Base-by-base conservation (phyloP, 1,284 basidiomycete species). In the Ceratobasidium sp. region DNA sequence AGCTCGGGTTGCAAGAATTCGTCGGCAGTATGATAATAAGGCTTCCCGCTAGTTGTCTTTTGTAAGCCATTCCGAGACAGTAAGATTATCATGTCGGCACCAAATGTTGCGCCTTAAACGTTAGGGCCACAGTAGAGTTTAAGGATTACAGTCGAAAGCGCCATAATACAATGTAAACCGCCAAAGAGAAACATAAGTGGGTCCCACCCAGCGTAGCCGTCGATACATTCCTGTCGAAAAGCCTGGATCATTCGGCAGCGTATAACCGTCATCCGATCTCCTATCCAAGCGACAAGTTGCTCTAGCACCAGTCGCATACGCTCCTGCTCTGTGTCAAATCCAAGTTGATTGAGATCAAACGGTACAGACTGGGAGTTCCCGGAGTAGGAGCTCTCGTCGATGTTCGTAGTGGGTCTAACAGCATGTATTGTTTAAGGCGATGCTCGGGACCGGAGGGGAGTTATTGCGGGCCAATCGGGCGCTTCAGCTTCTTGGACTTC, bases 381-480 rank as follows among this genome's bases (percentile, higher is more conserved):
- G 18, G 63, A 66, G 63, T 66, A 66, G 39, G 39, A 12, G 5
- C 9, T 7, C 42, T 66, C 63, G 44, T 66, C 40, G 23, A 66
- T 44, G 39, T 66, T 66, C 9, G 63, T 66, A 26, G 64, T 67
- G 5, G 64, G 64, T n/a, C n/a, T n/a, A n/a, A n/a, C 44, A 69
- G 67, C 49, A 69, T 53, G 55, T 13, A 69, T n/a, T 69, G 49
- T 18, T 40, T 28, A 2, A 69, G 51, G 1, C 67, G 23, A 33
- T 51, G 51, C 23, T 69, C 49, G 5, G 49, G 49, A 9, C 67
- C 67, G 40, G 44, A 44, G 12, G 26, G 23, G 3, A 51, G 49
- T 40, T 69, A 49, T 5, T 55, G n/a, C 20, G 67, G 67, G 33
- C 67, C 67, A 55, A 40, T 39, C 33, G 51, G 67, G 6, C 67